Evolutionary conservation across 2,329 filamentous ascomycete genomes (phyloP), one percentile per base, ranked within the genome.

Genomic region (Calonectria leucothoes): DNA sequence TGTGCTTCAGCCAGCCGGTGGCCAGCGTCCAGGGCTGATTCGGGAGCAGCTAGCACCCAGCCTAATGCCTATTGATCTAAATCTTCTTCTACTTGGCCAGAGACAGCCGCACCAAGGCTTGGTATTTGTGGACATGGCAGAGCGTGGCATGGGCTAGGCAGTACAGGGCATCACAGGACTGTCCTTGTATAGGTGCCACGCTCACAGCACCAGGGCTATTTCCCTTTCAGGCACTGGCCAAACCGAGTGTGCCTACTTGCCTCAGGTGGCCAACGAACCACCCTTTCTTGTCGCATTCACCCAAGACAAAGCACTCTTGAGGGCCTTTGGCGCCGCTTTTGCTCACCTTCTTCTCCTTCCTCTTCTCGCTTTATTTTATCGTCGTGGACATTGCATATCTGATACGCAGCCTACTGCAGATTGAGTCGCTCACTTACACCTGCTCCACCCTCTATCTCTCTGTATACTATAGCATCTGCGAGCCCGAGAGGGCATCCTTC

Each of bases 201-300:
- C 51, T 27, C 29, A 55, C 29, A 27, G 51, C 51, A 55, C 35
- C 33, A 59, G 55, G 14, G 25, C 59, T 17, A 42, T 39, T 64
- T 31, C 59, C 59, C 15, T 45, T 42, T 45, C 20, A 29, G 59
- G n/a, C 59, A 45, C 59, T 42, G 59, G 39, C 59, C 45, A 64
- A 63, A 42, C 37, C 59, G 45, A 48, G 42, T 63, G 55, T 27
- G 55, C 55, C 55, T 61, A 20, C 35, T 64, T 63, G 67, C 25
- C 35, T 37, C 57, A 66, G 69, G 33, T 66, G 39, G 12, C 48
- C 39, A 55, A 49, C 61, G 20, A 39, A 49, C 29, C 29, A 35
- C 27, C 48, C 33, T 70, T n/a, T 39, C 4, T 45, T 25, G 48
- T 55, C 48, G 14, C 39, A 52, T 31, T 42, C 69, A 66, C 61